Base-by-base conservation (phyloP, 768 basidiomycete genomes). In the Collybia mongolica region DNA sequence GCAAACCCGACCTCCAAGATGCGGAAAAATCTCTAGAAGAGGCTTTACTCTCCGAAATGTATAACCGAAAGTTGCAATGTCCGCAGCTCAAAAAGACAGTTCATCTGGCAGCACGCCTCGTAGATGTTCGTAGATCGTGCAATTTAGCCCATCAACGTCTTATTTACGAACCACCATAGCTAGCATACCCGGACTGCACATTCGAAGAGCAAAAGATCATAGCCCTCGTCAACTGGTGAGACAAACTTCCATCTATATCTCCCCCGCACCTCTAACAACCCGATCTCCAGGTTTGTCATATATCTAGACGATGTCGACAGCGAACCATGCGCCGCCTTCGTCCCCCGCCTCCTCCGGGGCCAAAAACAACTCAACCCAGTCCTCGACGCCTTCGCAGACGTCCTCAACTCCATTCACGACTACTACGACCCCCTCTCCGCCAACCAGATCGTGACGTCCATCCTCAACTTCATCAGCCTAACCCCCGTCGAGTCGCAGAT, bases 221-320 rank as follows among this genome's bases (percentile, higher is more conserved):
- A n/a, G 48, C 48, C 5, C 19, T 49, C 28, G 40, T 29, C 14
- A 49, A 39, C n/a, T 51, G 15, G 20, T 45, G 26, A 14, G 44
- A 9, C n/a, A n/a, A n/a, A n/a, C n/a, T n/a, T n/a, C n/a, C n/a
- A n/a, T n/a, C n/a, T n/a, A n/a, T n/a, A n/a, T n/a, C n/a, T n/a
- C n/a, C n/a, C n/a, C n/a, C 7, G 11, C 6, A 15, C 19, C 18
- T 6, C 8, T 41, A 41, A 11, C 19, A 20, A 41, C 3, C 12
- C 15, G 6, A 6, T 3, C 12, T 19, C 8, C 26, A 53, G 55
- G 46, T 53, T 29, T 26, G n/a, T 50, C 6, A 24, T 56, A 23
- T 56, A 56, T 46, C 32, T 38, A 24, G 52, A 56, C 19, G 55
- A 56, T 32, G 28, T 29, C n/a, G 36, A 45, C n/a, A 7, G 36